Evolutionary conservation across 2,329 filamentous ascomycete species (phyloP).

Genomic region (Aureobasidium sp.): DNA sequence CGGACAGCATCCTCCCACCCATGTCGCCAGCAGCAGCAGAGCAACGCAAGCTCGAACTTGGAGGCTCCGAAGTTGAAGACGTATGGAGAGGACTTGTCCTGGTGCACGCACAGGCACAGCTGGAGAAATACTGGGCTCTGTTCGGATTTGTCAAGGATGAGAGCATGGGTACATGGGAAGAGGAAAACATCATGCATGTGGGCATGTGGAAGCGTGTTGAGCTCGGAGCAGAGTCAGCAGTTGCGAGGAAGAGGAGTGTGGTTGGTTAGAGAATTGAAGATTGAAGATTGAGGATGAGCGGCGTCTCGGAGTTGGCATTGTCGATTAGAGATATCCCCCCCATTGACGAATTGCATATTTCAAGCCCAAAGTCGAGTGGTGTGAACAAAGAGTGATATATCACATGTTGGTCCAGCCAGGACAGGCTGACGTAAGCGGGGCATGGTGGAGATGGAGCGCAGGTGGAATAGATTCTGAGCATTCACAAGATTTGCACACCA

Average conservation of each 20-base stretch:
- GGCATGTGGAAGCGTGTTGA: slow-evolving; percentile 66
- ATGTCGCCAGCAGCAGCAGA: slow-evolving; percentile 34
- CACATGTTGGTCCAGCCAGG: neutral
- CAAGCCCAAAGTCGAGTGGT: neutral
- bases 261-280: neutral
- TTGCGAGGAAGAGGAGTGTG: neutral
- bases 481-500: neutral
- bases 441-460: neutral
- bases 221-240: slow-evolving; percentile 28
- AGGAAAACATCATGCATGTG: slow-evolving; percentile 78
- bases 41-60: slow-evolving; percentile 29
- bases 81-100: slow-evolving; percentile 70
- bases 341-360: slow-evolving; percentile 2
- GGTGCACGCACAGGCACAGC: slow-evolving; percentile 67
- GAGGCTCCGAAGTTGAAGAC: slow-evolving; percentile 30
- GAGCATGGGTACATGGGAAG: slow-evolving; percentile 67
- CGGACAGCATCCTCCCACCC: slow-evolving; percentile 38
- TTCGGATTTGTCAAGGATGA: slow-evolving; percentile 71
- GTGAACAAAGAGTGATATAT: neutral
- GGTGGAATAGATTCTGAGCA: neutral
- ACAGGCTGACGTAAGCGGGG: slow-evolving; percentile 10
- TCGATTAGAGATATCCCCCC: slow-evolving; percentile 13
- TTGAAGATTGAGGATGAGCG: neutral
- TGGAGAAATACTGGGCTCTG: slow-evolving; percentile 58
- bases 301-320: slow-evolving; percentile 2